phyloP scores from a whole-genome alignment of 306 rosid species.

The Pachyrhizus erosus region DNA sequence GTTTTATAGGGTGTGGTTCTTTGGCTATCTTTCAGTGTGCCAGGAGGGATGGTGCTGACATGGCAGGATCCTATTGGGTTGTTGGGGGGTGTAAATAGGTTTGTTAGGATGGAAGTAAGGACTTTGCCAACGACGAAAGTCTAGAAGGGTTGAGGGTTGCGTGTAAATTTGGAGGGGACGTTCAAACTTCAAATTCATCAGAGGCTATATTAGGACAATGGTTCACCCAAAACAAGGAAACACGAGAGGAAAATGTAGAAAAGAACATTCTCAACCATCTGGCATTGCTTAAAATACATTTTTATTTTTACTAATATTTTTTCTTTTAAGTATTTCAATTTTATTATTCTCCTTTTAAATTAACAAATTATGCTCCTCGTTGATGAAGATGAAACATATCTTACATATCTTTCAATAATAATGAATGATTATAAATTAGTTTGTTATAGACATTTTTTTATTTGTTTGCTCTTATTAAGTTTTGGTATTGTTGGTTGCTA shows the following conservation, averaged over 20 bases:
- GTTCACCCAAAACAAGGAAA: not conserved
- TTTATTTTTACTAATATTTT: no score
- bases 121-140: not conserved
- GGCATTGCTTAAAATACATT: not conserved
- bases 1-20: not conserved
- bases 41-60: not conserved
- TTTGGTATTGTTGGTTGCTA: no score
- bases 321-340: no score
- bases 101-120: not conserved
- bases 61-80: not conserved
- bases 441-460: no score
- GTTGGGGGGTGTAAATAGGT: no score
- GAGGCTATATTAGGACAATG: not conserved
- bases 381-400: no score
- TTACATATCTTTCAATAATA: no score
- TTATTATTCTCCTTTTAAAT: no score
- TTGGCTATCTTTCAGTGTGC: not conserved
- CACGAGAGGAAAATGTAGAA: not conserved
- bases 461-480: no score
- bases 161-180: not conserved
- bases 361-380: no score
- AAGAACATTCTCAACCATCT: not conserved
- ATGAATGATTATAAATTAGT: no score
- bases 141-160: not conserved
- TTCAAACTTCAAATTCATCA: conserved; percentile 11